Conservation (phyloP, 108 stramenopile species). For the Epipyxis sp. region DNA sequence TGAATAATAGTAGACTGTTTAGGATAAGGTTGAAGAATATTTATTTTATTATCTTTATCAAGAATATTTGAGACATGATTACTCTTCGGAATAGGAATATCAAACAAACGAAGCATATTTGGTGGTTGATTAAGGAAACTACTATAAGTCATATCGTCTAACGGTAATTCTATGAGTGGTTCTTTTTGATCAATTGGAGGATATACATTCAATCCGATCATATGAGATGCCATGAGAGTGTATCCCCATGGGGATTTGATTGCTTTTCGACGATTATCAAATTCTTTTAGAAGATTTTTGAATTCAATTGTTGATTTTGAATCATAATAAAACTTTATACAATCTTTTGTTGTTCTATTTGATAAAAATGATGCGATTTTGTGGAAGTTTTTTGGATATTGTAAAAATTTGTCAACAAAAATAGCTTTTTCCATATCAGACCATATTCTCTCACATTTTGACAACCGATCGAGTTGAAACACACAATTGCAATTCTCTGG, state of each 20-base stretch:
- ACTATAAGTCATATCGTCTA: background rate
- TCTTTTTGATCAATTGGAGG: background rate
- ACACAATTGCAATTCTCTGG: slow-evolving; percentile 43
- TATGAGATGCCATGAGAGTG: background rate
- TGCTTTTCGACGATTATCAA: slow-evolving; percentile 1
- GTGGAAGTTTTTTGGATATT: slow-evolving; percentile 92
- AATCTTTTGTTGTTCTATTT: slow-evolving; percentile 82
- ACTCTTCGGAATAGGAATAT: background rate
- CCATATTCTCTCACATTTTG: slow-evolving; percentile 61
- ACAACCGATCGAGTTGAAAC: slow-evolving; percentile 28
- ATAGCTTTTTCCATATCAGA: slow-evolving; percentile 97
- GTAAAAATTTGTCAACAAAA: slow-evolving; percentile 89
- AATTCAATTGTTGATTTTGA: slow-evolving; percentile 56
- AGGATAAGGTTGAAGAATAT: too few relatives aligned
- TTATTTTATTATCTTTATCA: too few relatives aligned
- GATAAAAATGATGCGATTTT: slow-evolving; percentile 82
- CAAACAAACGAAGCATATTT: background rate
- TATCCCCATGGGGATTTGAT: background rate
- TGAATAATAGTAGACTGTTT: too few relatives aligned
- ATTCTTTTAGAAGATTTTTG: slow-evolving; percentile 44
- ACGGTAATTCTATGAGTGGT: background rate
- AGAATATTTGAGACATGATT: too few relatives aligned
- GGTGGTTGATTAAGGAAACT: background rate
- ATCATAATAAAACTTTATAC: slow-evolving; percentile 86
- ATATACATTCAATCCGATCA: background rate